Evolutionary conservation across 192 early-diverging fungal genomes (phyloP).

Genomic region (Haplosporangium gracile): DNA sequence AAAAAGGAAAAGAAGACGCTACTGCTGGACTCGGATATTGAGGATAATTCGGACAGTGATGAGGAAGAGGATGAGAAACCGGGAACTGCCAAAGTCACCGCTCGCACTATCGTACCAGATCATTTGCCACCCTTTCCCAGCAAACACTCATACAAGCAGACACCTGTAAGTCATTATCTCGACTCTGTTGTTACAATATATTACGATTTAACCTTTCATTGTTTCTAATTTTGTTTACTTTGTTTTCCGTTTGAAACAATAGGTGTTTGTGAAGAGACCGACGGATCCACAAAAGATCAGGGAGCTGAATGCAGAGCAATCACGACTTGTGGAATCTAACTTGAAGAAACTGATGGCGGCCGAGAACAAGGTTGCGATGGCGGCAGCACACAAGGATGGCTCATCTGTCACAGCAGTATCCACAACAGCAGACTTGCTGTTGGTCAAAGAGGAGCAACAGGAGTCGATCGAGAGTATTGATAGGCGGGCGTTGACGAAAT

Average conservation of each 20-base stretch:
- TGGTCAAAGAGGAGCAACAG: constrained; percentile 33
- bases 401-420: constrained; percentile 13
- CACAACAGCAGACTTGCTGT: constrained; percentile 11
- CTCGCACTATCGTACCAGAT: constrained; percentile 61
- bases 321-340: constrained; percentile 67
- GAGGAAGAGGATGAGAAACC: constrained; percentile 38
- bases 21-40: constrained; percentile 48
- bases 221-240: background rate
- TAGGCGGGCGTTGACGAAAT: constrained; percentile 15
- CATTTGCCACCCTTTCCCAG: constrained; percentile 66
- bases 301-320: constrained; percentile 67
- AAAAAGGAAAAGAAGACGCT: constrained; percentile 27
- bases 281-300: constrained; percentile 64
- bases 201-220: background rate
- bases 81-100: constrained; percentile 35
- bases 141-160: constrained; percentile 70
- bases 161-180: constrained; percentile 54
- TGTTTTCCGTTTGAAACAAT: background rate
- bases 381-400: constrained; percentile 47
- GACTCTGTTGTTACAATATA: background rate
- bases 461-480: constrained; percentile 29
- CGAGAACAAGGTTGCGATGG: constrained; percentile 52
- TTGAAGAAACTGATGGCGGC: constrained; percentile 62
- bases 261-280: constrained; percentile 68
- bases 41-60: constrained; percentile 55